Evolutionary conservation across 768 basidiomycete species (phyloP), one percentile per base, ranked within the genome.

Genomic region (Agaricus sinodeliciosus): DNA sequence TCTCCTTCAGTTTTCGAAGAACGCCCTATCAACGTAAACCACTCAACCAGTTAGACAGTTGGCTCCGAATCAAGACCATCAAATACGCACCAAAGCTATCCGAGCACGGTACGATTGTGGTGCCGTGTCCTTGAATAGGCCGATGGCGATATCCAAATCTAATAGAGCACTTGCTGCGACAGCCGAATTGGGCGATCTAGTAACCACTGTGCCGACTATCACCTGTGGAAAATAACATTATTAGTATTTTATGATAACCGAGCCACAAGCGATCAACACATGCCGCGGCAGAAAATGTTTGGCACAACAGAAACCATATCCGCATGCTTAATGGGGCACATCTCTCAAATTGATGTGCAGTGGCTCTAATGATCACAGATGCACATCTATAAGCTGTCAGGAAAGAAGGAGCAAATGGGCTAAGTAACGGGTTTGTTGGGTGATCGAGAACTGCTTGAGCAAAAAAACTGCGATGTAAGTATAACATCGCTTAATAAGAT

Each of bases 191-290:
- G 81, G 80, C 6, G 74, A 76, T 13, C 78, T 73, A 1, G 78
- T 77, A n/a, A 82, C 79, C n/a, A 82, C 74, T 2, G 78, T 79
- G 2, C 81, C 81, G 1, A 77, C 74, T 47, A 81, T 76, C 11
- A 82, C 68, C 84, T 85, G 55, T 4, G 4, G 49, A 36, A 35
- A 9, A 11, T 27, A 12, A 13, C 6, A 5, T 42, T 13, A 6
- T 28, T 22, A 37, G 19, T 12, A 15, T 15, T 22, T 28, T 35
- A 35, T 43, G 25, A 13, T 43, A 41, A 41, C 18, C n/a, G 16
- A 12, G n/a, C 15, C n/a, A 34, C 13, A 36, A 49, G 54, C 43
- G 43, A 54, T 43, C 18, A 49, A 39, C 4, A 63, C 71, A 45
- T 53, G 76, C 76, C 43, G 76, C 76, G 11, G 76, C 75, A 25